Conservation (phyloP, 768 basidiomycete species). For the Trametes gibbosa region DNA sequence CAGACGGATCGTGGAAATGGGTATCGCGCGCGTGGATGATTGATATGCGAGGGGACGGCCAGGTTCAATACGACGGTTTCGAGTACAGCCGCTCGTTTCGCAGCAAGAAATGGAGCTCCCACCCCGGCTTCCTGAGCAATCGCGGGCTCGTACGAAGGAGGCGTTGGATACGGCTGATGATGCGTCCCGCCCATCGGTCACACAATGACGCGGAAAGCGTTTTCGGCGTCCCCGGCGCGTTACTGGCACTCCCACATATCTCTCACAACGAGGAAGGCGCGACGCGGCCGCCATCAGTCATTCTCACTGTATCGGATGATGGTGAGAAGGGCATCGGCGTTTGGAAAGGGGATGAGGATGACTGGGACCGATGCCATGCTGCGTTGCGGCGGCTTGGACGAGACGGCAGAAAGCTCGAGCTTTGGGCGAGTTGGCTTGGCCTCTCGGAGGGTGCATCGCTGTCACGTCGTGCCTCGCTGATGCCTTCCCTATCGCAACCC, state of each 20-base stretch:
- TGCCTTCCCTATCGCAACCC: conserved; percentile 23
- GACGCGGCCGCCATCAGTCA: conserved; percentile 27
- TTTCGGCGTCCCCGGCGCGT: background rate
- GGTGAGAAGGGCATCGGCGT: conserved; percentile 24
- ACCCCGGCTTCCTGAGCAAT: conserved; percentile 54
- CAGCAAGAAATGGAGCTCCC: conserved; percentile 59
- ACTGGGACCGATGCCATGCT: conserved; percentile 58
- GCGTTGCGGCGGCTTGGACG: conserved; percentile 52
- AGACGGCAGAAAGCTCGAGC: conserved; percentile 73
- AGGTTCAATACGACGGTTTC: conserved; percentile 80
- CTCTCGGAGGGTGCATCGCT: conserved; percentile 18
- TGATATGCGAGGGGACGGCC: conserved; percentile 80
- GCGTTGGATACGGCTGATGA: conserved; percentile 84
- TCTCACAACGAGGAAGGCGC: conserved; percentile 11
- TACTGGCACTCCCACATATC: conserved; percentile 1
- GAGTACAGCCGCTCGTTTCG: conserved; percentile 85
- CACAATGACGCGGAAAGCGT: conserved; percentile 3
- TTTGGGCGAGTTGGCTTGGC: conserved; percentile 73
- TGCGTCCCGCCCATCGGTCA: conserved; percentile 50
- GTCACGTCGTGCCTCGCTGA: background rate
- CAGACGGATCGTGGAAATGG: conserved; percentile 82
- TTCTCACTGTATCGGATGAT: conserved; percentile 24
- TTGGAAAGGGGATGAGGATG: conserved; percentile 56
- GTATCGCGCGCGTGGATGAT: conserved; percentile 82
- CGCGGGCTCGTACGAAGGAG: conserved; percentile 77